These are phyloP conservation scores for Salvia splendens DNA, from an alignment of 257 asterid species.

Conservation along the genomic window DNA sequence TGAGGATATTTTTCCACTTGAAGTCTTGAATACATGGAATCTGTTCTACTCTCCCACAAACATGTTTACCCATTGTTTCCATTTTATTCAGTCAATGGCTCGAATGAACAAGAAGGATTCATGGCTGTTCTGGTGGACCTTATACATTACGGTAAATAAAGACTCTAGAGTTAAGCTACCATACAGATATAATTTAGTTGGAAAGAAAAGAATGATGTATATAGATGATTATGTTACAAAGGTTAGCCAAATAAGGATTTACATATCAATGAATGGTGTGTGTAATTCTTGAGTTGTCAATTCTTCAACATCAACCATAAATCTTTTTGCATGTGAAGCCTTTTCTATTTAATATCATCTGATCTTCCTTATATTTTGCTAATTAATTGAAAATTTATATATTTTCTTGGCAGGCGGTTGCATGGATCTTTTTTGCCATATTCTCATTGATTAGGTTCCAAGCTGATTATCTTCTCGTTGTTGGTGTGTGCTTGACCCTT, in stretches of 20 bases:
- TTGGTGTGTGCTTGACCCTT: slow-evolving; percentile 98
- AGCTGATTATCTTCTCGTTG: slow-evolving; percentile 94
- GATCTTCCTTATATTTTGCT: slow-evolving; percentile 11
- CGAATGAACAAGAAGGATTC: slow-evolving; percentile 98
- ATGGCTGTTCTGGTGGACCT: slow-evolving; percentile 99
- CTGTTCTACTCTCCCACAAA: slow-evolving; percentile 10
- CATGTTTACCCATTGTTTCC: slow-evolving; percentile 24
- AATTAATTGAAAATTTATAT: not conserved
- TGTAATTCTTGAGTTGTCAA: slow-evolving; percentile 1
- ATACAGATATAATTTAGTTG: slow-evolving; percentile 20
- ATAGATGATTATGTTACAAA: slow-evolving; percentile 2
- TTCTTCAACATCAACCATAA: not conserved
- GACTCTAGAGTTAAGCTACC: slow-evolving; percentile 13
- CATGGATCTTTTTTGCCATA: slow-evolving; percentile 78
- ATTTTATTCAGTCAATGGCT: slow-evolving; percentile 70
- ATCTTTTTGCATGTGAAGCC: slow-evolving; percentile 16
- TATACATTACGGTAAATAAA: slow-evolving; percentile 76
- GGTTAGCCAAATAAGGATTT: slow-evolving; percentile 9
- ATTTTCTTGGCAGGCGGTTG: slow-evolving; percentile 65
- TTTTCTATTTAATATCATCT: not conserved
- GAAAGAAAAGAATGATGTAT: not conserved
- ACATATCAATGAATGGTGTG: not conserved
- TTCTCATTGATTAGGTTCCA: slow-evolving; percentile 86
- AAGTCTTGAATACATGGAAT: not conserved
- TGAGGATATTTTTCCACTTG: slow-evolving; percentile 31